Evolutionary conservation across 2,329 filamentous ascomycete genomes (phyloP).

Genomic region (Pleomassaria siparia): DNA sequence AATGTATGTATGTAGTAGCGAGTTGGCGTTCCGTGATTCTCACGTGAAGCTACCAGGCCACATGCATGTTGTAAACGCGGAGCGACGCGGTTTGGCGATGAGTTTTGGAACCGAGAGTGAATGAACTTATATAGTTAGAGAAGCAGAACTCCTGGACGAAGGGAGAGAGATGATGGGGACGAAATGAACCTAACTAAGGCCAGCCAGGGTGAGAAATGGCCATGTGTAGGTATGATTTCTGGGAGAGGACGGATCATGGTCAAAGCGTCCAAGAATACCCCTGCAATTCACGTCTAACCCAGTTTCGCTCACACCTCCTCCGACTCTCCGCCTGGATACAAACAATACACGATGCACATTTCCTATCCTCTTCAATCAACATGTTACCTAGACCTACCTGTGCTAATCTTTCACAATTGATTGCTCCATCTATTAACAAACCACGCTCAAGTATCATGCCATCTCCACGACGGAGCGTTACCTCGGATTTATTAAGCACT

Average conservation of each 20-base stretch:
- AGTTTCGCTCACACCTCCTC: neutral
- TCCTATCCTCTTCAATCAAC: no score
- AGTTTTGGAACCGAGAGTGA: no score
- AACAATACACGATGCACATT: no score
- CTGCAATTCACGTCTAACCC: constrained; percentile 1
- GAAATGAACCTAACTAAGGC: neutral
- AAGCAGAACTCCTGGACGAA: no score
- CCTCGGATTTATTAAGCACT: no score
- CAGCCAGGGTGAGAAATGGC: neutral
- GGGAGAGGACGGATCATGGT: neutral
- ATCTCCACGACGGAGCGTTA: no score
- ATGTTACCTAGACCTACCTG: no score
- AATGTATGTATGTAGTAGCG: neutral
- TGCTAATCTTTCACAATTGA: no score
- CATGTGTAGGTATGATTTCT: neutral
- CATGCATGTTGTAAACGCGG: constrained; percentile 3
- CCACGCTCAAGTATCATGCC: neutral
- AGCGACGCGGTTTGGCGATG: no score
- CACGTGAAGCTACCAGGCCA: constrained; percentile 1
- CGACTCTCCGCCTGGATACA: neutral
- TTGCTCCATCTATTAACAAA: no score
- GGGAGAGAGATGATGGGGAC: neutral
- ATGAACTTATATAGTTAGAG: no score
- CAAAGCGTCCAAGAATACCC: neutral
- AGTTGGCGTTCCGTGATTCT: neutral